Base-by-base conservation (phyloP, 257 asterid genomes). In the Solanum pennellii region DNA sequence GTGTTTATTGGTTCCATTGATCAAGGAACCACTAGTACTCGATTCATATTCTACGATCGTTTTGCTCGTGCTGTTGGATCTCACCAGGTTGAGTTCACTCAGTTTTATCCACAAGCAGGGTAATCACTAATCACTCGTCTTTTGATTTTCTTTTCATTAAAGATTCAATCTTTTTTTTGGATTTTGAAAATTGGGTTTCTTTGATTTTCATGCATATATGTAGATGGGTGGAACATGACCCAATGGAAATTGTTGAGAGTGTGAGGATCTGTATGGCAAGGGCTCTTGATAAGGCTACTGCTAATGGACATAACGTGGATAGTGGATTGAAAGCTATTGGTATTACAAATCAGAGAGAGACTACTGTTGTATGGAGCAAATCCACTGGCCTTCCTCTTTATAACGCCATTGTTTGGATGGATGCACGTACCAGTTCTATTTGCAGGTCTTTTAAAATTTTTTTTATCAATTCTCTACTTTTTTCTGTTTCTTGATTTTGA, bases 381-480 rank as follows among this genome's bases (percentile, higher is more conserved):
- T 94, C 99, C 80, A 93, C 98, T 14, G 99, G 99, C 3, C 79
- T 62, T 23, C 99, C 99, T 89, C 99, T 97, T 86, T 83, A 95
- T 86, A 95, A 97, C 80, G 99, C 99, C 72, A 93, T 97, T 87
- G 99, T 96, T 87, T 97, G 99, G 99, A 97, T 97, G 99, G 99
- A 97, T 69, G 97, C 86, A 6, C 98, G 99, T 11, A 97, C 99
- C 27, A 94, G 96, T 86, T 87, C 99, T 18, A 91, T 95, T 60
- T 95, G 99, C 98, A 95, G 99, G 99, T 95, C 87, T n/a, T 62
- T 49, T 33, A 33, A 4, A 3, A 5, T 37, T 35, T 44, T 20
- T 62, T 49, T 14, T 49, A 14, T 41, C 13, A 33, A 35, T 35
- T 20, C 9, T 37, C 25, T 2, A 69, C 20, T 18, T 29, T 29